phyloP scores from a whole-genome alignment of 1,139 yeast genomes.

The Candida anutae region DNA sequence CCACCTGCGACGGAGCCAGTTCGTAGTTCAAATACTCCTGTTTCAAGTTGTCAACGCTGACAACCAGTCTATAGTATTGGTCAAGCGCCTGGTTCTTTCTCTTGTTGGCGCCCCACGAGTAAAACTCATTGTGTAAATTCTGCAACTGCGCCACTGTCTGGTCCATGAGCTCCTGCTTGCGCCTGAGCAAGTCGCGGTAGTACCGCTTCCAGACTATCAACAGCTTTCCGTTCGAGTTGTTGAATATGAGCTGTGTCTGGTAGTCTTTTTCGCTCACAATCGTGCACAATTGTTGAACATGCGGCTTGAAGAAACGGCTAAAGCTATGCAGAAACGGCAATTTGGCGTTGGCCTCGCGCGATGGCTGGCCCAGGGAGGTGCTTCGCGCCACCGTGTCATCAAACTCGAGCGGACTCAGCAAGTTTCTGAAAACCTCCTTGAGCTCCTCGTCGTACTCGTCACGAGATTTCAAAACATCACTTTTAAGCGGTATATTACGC shows the following conservation, averaged over 20 bases:
- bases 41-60: slow-evolving; percentile 13
- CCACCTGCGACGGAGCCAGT: not conserved
- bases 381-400: slow-evolving; percentile 16
- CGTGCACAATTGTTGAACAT: slow-evolving; percentile 17
- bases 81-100: slow-evolving; percentile 10
- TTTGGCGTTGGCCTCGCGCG: slow-evolving; percentile 4
- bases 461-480: slow-evolving; percentile 14
- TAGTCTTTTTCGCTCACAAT: slow-evolving; percentile 24
- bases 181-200: slow-evolving; percentile 14
- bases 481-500: slow-evolving; percentile 10
- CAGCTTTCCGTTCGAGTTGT: slow-evolving; percentile 19
- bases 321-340: slow-evolving; percentile 28
- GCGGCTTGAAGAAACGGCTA: slow-evolving; percentile 17
- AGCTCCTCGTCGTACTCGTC: slow-evolving; percentile 26
- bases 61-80: slow-evolving; percentile 25
- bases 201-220: slow-evolving; percentile 29
- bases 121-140: slow-evolving; percentile 19
- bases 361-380: not conserved
- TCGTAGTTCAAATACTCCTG: too few species aligned
- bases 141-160: slow-evolving; percentile 18
- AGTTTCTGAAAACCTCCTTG: slow-evolving; percentile 17
- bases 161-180: slow-evolving; percentile 17
- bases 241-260: slow-evolving; percentile 18
- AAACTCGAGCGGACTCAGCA: slow-evolving; percentile 28
- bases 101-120: slow-evolving; percentile 13